These are phyloP conservation scores for Knufia petricola DNA, from an alignment of 2,329 filamentous ascomycete species.

Conservation along the genomic window DNA sequence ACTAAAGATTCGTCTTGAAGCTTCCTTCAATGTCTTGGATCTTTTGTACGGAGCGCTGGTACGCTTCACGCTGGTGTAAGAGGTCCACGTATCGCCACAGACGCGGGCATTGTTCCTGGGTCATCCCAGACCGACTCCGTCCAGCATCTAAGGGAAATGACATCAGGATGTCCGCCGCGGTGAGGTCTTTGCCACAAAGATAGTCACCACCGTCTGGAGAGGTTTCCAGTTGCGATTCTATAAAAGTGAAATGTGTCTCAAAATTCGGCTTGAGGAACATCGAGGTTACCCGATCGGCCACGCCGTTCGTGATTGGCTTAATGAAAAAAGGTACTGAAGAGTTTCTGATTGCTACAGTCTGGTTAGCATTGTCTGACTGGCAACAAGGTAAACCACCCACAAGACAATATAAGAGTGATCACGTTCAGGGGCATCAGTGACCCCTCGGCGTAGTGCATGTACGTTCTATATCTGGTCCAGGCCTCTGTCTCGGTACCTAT, in stretches of 20 bases:
- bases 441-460: slow-evolving; percentile 78
- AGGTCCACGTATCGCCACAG: slow-evolving; percentile 30
- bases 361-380: slow-evolving; percentile 6
- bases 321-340: slow-evolving; percentile 59
- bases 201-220: slow-evolving; percentile 31
- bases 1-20: slow-evolving; percentile 19
- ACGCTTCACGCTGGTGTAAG: slow-evolving; percentile 30
- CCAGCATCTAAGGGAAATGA: slow-evolving; percentile 37
- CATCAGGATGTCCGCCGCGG: slow-evolving; percentile 39
- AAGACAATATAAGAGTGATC: background rate
- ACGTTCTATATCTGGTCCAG: slow-evolving; percentile 55
- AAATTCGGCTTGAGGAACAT: slow-evolving; percentile 34
- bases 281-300: slow-evolving; percentile 39
- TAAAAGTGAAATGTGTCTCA: slow-evolving; percentile 33
- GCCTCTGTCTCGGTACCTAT: slow-evolving; percentile 50
- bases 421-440: slow-evolving; percentile 62
- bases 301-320: slow-evolving; percentile 50
- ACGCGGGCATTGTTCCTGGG: slow-evolving; percentile 30
- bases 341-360: slow-evolving; percentile 34
- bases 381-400: background rate
- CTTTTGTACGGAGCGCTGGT: slow-evolving; percentile 33
- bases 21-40: slow-evolving; percentile 33
- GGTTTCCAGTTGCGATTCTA: slow-evolving; percentile 37
- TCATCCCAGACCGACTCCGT: slow-evolving; percentile 26
- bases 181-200: slow-evolving; percentile 36